Base-by-base conservation (phyloP, 768 basidiomycete species). In the Exidia glandulosa region DNA sequence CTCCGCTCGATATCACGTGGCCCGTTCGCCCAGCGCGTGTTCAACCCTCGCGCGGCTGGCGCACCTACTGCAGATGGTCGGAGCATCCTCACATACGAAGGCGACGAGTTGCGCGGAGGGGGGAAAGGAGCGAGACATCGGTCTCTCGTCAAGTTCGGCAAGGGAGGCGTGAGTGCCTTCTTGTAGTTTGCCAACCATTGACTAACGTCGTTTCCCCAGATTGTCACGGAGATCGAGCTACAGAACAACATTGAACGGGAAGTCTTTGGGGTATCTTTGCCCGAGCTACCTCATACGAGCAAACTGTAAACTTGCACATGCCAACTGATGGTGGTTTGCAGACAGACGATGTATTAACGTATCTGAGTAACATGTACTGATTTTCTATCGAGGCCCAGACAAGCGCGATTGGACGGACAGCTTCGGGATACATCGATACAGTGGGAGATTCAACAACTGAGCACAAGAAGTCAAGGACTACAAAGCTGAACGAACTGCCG, bases 51-150 rank as follows among this genome's bases (percentile, higher is more conserved):
- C 19, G 66, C 64, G 30, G 60, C 79, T 41, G 70, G 66, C 16
- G 72, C 70, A 27, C 69, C 72, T 30, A 77, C 78, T 41, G 69
- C 66, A n/a, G 68, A 76, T 33, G 83, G 82, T 4, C 70, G 74
- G 34, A 71, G 72, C 5, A 72, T 81, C 34, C 70, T 88, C 50
- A 79, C 82, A 0, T 87, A 85, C 60, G 84, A 88, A 69, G 86
- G 85, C 14, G 87, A 89, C 66, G 85, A 87, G 71, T 75, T 77
- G 19, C 74, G 82, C 25, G 86, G 84, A 3, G 86, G 86, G 5
- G 70, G 78, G 1, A 70, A 74, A 55, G 86, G 86, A 5, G 73
- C 82, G 23, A 70, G 80, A 23, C 87, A 89, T 73, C 79, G 87
- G 19, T 79, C 77, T 7, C 59, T 77, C 23, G 74, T 84, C 32